Percentiles rank a stretch among this genome's conserved stretches.
Conservation (phyloP, 495 filamentous ascomycete species). For the Penicillium paxilli region DNA sequence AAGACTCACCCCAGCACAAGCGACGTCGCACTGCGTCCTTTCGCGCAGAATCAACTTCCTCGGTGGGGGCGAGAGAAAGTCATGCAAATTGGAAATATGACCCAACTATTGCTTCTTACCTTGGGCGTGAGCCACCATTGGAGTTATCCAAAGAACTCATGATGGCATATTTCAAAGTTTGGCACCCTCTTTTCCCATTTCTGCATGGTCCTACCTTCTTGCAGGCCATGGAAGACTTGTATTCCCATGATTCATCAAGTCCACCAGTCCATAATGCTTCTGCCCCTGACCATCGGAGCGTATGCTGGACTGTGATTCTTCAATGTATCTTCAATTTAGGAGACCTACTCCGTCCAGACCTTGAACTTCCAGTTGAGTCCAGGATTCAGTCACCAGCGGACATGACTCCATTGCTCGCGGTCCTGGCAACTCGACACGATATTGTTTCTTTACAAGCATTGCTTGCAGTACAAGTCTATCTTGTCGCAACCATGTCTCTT, state of each 20-base stretch:
- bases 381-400: conserved; percentile 29
- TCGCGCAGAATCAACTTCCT: conserved; percentile 8
- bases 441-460: conserved; percentile 39
- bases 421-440: conserved; percentile 34
- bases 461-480: conserved; percentile 37
- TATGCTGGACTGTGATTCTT: conserved; percentile 41
- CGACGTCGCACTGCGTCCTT: conserved; percentile 17
- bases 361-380: conserved; percentile 23
- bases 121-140: conserved; percentile 33
- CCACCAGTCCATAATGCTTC: not conserved
- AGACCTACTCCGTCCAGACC: conserved; percentile 27
- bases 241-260: conserved; percentile 17
- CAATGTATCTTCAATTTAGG: conserved; percentile 43
- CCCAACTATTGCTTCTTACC: conserved; percentile 19
- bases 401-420: conserved; percentile 29
- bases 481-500: conserved; percentile 41
- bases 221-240: conserved; percentile 44
- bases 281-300: conserved; percentile 20
- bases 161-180: conserved; percentile 45
- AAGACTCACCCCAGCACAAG: conserved; percentile 24
- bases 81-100: conserved; percentile 36
- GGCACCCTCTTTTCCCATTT: conserved; percentile 53
- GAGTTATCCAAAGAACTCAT: conserved; percentile 32
- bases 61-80: conserved; percentile 9
- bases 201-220: conserved; percentile 52